Percentiles rank a stretch among this genome's conserved stretches.
Evolutionary conservation across 2,329 filamentous ascomycete genomes (phyloP).

Genomic region (Talaromyces amestolkiae): DNA sequence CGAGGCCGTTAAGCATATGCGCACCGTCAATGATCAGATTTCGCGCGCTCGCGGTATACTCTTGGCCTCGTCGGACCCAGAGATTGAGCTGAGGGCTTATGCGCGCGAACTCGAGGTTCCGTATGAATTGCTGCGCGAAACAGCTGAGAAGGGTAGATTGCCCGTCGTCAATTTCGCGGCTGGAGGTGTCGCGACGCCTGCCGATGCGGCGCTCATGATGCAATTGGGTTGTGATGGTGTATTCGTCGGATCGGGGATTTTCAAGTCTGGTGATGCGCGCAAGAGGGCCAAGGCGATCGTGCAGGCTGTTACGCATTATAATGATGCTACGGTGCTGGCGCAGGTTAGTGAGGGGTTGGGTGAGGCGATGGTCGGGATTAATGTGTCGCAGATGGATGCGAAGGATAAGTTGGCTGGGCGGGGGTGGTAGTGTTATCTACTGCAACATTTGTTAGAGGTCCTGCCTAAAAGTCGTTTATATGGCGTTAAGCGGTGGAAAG

Average conservation of each 20-base stretch:
- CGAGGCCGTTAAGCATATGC: constrained; percentile 94
- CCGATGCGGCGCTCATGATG: constrained; percentile 98
- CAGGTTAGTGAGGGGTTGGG: constrained; percentile 84
- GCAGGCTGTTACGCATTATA: constrained; percentile 86
- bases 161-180: constrained; percentile 98
- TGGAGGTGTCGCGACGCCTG: constrained; percentile 98
- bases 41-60: constrained; percentile 63
- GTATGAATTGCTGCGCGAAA: constrained; percentile 76
- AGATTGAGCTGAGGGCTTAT: constrained; percentile 72
- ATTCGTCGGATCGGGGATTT: constrained; percentile 94
- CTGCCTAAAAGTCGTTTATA: constrained; percentile 4
- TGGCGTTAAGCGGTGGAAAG: constrained; percentile 5
- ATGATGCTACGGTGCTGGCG: constrained; percentile 78
- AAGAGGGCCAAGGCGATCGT: constrained; percentile 94
- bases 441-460: not conserved
- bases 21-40: constrained; percentile 82
- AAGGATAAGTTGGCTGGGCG: constrained; percentile 79
- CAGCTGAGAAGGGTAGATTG: constrained; percentile 78
- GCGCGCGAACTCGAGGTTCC: constrained; percentile 80
- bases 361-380: constrained; percentile 98
- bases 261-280: constrained; percentile 89
- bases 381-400: constrained; percentile 72
- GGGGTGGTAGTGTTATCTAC: constrained; percentile 64
- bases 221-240: constrained; percentile 97
- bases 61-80: constrained; percentile 44